Conservation (phyloP, 2,329 filamentous ascomycete genomes). For the Colletotrichum tamarilloi region DNA sequence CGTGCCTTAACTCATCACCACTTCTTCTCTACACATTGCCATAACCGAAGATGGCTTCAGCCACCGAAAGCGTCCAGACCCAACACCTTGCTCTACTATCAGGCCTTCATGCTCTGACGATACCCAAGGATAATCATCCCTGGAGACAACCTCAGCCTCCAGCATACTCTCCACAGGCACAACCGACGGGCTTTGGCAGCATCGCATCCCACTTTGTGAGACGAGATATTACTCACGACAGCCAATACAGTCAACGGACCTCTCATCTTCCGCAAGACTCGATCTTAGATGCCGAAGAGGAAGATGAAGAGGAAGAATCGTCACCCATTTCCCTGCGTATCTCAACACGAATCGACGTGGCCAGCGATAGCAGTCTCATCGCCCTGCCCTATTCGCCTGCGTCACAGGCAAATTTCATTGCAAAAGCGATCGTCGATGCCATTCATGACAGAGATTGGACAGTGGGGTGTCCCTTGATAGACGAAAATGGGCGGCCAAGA, state of each 20-base stretch:
- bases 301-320: conserved; percentile 37
- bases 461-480: conserved; percentile 58
- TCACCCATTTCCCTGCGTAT: conserved; percentile 59
- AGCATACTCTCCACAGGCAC: conserved; percentile 31
- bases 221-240: not conserved
- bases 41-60: not conserved
- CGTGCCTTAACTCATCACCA: not conserved
- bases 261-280: not conserved
- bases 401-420: conserved; percentile 54
- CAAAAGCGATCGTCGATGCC: conserved; percentile 56
- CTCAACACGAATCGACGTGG: conserved; percentile 58
- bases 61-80: not conserved
- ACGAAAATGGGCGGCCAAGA: conserved; percentile 55
- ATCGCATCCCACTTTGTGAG: conserved; percentile 59
- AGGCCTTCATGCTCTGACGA: not conserved
- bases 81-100: not conserved
- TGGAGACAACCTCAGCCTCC: conserved; percentile 27
- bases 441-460: conserved; percentile 52
- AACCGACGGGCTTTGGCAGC: conserved; percentile 71
- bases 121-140: conserved; percentile 9
- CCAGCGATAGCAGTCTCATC: conserved; percentile 61
- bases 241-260: not conserved
- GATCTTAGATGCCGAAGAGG: not conserved
- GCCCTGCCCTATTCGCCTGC: conserved; percentile 53
- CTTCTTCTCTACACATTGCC: not conserved